phyloP scores from a whole-genome alignment of 2,329 filamentous ascomycete species.

The Chaetoscypha palmicola region DNA sequence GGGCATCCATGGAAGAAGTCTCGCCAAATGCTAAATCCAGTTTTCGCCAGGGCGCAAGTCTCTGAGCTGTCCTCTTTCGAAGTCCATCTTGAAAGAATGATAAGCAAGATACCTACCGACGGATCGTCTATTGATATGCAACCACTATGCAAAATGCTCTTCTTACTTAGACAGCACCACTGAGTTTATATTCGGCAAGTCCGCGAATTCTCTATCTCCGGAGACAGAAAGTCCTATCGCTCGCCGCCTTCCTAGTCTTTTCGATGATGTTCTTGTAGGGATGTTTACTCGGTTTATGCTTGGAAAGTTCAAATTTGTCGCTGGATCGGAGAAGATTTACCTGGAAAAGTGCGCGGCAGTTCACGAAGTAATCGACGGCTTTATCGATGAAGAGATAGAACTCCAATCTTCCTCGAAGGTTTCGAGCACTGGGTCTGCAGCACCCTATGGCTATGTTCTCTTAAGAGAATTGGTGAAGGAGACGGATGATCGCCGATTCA shows the following conservation, averaged over 20 bases:
- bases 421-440: background rate
- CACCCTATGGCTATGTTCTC: constrained; percentile 35
- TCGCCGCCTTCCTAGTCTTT: constrained; percentile 5
- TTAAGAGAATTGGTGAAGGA: constrained; percentile 41
- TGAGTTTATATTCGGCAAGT: constrained; percentile 15
- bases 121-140: constrained; percentile 51
- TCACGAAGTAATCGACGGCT: constrained; percentile 11
- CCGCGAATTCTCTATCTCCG: constrained; percentile 27
- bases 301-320: constrained; percentile 6
- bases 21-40: constrained; percentile 40
- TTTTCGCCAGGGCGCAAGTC: constrained; percentile 42
- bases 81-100: constrained; percentile 47
- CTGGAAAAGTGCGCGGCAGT: constrained; percentile 7
- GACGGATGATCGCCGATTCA: constrained; percentile 34
- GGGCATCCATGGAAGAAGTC: constrained; percentile 1
- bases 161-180: constrained; percentile 49
- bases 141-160: constrained; percentile 55
- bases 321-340: constrained; percentile 5
- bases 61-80: constrained; percentile 50
- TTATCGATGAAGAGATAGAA: constrained; percentile 12
- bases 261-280: constrained; percentile 10
- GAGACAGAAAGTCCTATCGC: constrained; percentile 5
- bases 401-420: background rate
- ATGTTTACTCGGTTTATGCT: constrained; percentile 10
- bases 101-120: constrained; percentile 47